phyloP scores from a whole-genome alignment of 768 basidiomycete genomes.

The Naganishia vishniacii region DNA sequence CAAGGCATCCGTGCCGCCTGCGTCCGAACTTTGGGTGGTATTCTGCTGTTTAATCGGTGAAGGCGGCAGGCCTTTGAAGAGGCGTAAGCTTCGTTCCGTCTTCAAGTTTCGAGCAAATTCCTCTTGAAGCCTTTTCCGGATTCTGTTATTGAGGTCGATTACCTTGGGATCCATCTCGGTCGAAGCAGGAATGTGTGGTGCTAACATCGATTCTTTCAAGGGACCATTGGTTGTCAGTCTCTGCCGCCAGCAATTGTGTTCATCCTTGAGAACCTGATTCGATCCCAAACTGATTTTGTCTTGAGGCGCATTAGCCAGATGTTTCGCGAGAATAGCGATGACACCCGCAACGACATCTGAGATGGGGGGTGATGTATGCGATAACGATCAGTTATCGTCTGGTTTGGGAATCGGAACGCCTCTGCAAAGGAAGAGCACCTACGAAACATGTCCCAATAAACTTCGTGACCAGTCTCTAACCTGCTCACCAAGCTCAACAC shows the following conservation, averaged over 20 bases:
- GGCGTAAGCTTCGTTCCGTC: too few relatives aligned
- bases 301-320: neutral
- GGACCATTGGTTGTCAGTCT: too few relatives aligned
- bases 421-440: neutral
- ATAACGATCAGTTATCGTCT: too few relatives aligned
- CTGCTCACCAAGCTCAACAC: slow-evolving; percentile 39
- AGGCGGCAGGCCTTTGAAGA: too few relatives aligned
- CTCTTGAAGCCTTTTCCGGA: neutral
- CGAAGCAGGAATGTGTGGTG: neutral
- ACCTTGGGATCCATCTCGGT: neutral
- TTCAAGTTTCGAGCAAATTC: neutral
- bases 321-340: slow-evolving; percentile 1
- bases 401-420: too few relatives aligned
- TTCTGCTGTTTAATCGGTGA: neutral
- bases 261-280: too few relatives aligned
- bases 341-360: slow-evolving; percentile 3
- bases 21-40: neutral
- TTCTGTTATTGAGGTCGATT: neutral
- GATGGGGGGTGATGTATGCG: too few relatives aligned
- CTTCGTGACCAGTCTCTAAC: slow-evolving; percentile 32
- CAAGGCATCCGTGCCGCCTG: neutral
- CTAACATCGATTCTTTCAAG: too few relatives aligned
- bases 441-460: slow-evolving; percentile 41
- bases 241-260: too few relatives aligned
- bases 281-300: too few relatives aligned